Evolutionary conservation across 2,329 filamentous ascomycete genomes (phyloP).

Genomic region (Neonectria hederae): DNA sequence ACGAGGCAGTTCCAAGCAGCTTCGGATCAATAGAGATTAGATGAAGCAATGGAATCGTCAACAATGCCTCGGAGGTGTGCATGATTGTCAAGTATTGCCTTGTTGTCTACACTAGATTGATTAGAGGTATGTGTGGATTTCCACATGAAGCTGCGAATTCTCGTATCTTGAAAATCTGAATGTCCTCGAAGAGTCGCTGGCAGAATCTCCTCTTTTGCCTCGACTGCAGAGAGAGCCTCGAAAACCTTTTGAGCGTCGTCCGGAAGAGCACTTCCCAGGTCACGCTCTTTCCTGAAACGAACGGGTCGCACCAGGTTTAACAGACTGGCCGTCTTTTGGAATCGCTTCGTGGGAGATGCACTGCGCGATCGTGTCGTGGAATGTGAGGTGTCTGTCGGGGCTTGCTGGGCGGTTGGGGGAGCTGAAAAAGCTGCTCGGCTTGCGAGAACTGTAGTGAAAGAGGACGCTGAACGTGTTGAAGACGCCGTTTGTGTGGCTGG

Average conservation of each 20-base stretch:
- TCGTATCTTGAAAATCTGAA: not conserved
- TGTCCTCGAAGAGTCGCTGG: conserved; percentile 10
- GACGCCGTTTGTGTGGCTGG: not conserved
- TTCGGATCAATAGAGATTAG: conserved; percentile 14
- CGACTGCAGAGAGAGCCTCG: conserved; percentile 1
- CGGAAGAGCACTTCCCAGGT: not conserved
- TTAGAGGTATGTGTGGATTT: not conserved
- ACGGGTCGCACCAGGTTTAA: conserved; percentile 11
- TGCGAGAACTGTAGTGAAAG: not conserved
- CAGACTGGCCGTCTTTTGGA: conserved; percentile 7
- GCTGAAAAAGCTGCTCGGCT: conserved; percentile 3
- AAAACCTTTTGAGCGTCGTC: not conserved
- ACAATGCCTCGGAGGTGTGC: conserved; percentile 8
- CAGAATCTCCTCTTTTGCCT: conserved; percentile 12
- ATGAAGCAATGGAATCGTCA: conserved; percentile 12
- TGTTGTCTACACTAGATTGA: not conserved
- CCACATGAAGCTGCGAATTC: conserved; percentile 6
- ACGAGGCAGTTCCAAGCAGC: conserved; percentile 19
- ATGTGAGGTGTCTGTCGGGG: not conserved
- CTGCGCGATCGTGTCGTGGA: conserved; percentile 3
- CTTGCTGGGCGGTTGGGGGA: not conserved
- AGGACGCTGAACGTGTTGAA: not conserved
- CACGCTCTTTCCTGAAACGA: conserved; percentile 1
- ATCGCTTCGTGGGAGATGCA: conserved; percentile 9
- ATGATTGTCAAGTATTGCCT: not conserved